Base-by-base conservation (phyloP, 2,329 filamentous ascomycete species). In the Alternaria ethzedia region DNA sequence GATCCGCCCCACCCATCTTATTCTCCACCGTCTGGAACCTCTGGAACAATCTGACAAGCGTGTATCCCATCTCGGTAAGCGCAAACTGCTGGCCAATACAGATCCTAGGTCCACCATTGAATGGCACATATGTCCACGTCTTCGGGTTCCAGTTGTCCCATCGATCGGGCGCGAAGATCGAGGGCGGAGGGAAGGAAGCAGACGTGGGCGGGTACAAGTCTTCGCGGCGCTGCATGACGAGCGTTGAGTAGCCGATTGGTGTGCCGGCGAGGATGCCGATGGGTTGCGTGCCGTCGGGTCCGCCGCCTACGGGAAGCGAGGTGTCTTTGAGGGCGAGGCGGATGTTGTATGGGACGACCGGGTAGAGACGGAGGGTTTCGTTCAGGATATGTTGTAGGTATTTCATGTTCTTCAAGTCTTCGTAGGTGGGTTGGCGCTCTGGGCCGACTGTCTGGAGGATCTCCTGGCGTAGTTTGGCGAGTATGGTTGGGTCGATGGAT, bases 321-420 rank as follows among this genome's bases (percentile, higher is more conserved):
- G 83, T 84, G 66, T 85, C 83, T 17, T 78, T 74, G 2, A 85
- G 76, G 0, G 83, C 79, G 9, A 83, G 71, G 49, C 83, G 82
- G 21, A 84, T 79, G 68, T 86, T 85, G 77, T 81, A 85, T 2
- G 84, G 84, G 4, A 85, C 83, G 4, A 83, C 79, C 3, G 84
- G 83, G 65, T 84, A 85, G 17, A 85, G 73, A 10, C 84, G 81
- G 6, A 86, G 74, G 1, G 73, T 74, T 50, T 79, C 77, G 65
- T 79, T 78, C 2, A 80, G 49, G 30, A 79, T 72, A 61, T 79
- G 75, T 46, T 76, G 73, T 7, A 79, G 87, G 78, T 95, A 97
- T 72, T 91, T 90, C 93, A 97, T 97, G 68, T 86, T 86, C 83
- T 97, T 97, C 63, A 97, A 85, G 75, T 97, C 88, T 12, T 88